A percentile compares a stretch with the other conserved stretches of the same genome.
Evolutionary conservation across 2,329 filamentous ascomycete species (phyloP).

Genomic region (Penicillium italicum): DNA sequence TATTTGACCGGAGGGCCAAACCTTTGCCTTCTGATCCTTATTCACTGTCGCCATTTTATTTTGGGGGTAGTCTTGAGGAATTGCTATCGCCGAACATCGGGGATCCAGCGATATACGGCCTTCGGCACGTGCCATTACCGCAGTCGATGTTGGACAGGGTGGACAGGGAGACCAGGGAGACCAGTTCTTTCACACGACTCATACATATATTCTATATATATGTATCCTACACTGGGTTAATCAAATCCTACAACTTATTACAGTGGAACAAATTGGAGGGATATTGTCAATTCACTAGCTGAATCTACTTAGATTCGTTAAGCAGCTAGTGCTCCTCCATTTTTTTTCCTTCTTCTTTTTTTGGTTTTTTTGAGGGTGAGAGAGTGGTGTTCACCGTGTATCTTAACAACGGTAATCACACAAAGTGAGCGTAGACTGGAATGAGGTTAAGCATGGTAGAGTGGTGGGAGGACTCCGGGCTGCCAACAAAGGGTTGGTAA

Average conservation of each 20-base stretch:
- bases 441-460: not conserved
- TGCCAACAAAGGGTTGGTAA: not conserved
- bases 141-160: slow-evolving; percentile 1
- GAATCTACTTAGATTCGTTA: slow-evolving; percentile 8
- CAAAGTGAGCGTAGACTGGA: not conserved
- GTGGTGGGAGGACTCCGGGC: not conserved
- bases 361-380: slow-evolving; percentile 5
- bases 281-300: slow-evolving; percentile 32
- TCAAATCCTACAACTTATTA: not conserved
- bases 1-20: slow-evolving; percentile 15
- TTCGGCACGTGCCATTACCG: slow-evolving; percentile 17
- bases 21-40: slow-evolving; percentile 40
- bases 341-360: slow-evolving; percentile 20
- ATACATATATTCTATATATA: no score
- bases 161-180: not conserved
- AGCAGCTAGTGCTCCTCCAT: slow-evolving; percentile 28
- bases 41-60: slow-evolving; percentile 36
- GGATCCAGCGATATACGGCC: slow-evolving; percentile 15
- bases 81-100: slow-evolving; percentile 16
- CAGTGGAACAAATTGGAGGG: slow-evolving; percentile 18
- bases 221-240: no score
- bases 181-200: not conserved
- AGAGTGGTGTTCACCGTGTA: not conserved
- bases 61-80: slow-evolving; percentile 5
- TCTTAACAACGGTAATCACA: not conserved